Evolutionary conservation across 129 eudicot species (phyloP).

Genomic region (Flaveria ramosissima): DNA sequence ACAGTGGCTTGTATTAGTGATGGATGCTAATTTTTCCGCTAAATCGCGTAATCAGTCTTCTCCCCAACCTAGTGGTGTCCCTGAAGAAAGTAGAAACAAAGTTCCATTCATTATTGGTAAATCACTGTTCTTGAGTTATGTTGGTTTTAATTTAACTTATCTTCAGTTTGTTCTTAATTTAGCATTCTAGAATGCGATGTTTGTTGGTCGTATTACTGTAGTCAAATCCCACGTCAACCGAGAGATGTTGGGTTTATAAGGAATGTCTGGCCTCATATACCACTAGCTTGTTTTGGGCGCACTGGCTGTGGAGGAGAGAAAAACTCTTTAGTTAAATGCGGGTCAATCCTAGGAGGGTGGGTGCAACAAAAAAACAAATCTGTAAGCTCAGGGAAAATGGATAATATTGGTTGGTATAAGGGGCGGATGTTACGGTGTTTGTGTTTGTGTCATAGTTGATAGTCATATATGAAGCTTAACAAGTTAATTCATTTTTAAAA

Average conservation of each 20-base stretch:
- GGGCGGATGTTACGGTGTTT: neutral
- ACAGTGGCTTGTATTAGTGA: conserved; percentile 20
- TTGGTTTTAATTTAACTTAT: neutral
- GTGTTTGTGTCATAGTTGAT: conserved; percentile 2
- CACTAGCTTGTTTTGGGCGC: too few relatives aligned
- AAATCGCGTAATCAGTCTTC: conserved; percentile 25
- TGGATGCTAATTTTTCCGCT: conserved; percentile 26
- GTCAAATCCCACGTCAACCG: too few relatives aligned
- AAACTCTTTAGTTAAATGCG: neutral
- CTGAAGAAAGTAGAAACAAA: conserved; percentile 24
- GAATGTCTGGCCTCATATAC: too few relatives aligned
- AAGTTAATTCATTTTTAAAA: neutral
- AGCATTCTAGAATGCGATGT: neutral
- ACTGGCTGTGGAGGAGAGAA: neutral
- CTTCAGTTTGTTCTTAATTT: neutral
- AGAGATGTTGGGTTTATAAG: too few relatives aligned
- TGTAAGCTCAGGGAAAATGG: neutral
- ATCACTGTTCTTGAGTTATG: neutral
- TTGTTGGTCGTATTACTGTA: neutral
- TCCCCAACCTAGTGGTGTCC: neutral
- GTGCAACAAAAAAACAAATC: neutral
- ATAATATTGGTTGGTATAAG: neutral
- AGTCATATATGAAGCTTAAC: neutral
- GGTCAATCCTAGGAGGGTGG: too few relatives aligned
- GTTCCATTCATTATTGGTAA: conserved; percentile 41